Conservation (phyloP, 305 asterid genomes). For the Fraxinus sp. region DNA sequence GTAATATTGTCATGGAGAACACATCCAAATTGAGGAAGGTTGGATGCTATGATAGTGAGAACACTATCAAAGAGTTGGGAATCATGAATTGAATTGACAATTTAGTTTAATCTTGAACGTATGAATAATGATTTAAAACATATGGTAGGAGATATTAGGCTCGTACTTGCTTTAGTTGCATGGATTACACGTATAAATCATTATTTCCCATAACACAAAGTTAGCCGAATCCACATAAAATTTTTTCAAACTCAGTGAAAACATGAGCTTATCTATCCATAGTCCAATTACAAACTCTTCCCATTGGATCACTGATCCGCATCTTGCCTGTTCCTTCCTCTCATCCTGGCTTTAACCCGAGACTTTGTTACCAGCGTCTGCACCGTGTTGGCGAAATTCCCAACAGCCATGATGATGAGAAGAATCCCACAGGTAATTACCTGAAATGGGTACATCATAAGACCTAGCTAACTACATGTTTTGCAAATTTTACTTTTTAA, state of each 20-base stretch:
- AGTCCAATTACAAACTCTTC: slow-evolving; percentile 38
- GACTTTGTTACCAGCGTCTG: slow-evolving; percentile 81
- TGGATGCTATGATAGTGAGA: too few species aligned
- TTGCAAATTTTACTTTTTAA: not conserved
- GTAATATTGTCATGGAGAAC: too few species aligned
- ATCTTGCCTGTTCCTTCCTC: slow-evolving; percentile 73
- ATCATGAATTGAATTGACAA: too few species aligned
- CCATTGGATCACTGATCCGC: slow-evolving; percentile 45
- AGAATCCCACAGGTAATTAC: slow-evolving; percentile 88
- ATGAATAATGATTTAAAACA: too few species aligned
- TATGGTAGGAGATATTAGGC: too few species aligned
- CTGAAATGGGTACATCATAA: slow-evolving; percentile 36
- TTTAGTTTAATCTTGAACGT: too few species aligned
- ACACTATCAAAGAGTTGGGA: too few species aligned
- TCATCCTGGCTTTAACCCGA: slow-evolving; percentile 87
- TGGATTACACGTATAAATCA: too few species aligned
- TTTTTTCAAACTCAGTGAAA: slow-evolving; percentile 23
- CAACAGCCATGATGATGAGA: slow-evolving; percentile 88
- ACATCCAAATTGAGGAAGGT: too few species aligned
- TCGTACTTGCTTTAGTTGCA: too few species aligned
- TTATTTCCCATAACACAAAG: too few species aligned
- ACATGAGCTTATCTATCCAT: slow-evolving; percentile 5
- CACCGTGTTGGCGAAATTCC: slow-evolving; percentile 88
- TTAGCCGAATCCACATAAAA: not conserved
- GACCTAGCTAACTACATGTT: not conserved